Base-by-base conservation (phyloP, 1,284 basidiomycete species). In the Cryptococcus sp. region DNA sequence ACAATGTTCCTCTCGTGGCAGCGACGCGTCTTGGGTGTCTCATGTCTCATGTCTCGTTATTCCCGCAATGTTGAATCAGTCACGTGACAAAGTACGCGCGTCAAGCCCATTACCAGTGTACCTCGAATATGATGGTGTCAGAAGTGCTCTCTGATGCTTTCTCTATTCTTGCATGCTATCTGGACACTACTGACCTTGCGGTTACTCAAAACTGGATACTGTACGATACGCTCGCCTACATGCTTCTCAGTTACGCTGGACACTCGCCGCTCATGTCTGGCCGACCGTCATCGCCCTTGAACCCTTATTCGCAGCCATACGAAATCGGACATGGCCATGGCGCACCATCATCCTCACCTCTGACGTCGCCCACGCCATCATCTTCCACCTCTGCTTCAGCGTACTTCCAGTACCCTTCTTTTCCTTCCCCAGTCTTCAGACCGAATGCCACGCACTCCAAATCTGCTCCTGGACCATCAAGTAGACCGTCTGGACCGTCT, bases 231-330 rank as follows among this genome's bases (percentile, higher is more conserved):
- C 52, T 5, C 40, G n/a, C 19, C n/a, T 38, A 16, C 54, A 45
- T 50, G 30, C n/a, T 41, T 40, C 52, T 47, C 41, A 35, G 30
- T 8, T 35, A 35, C 30, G 47, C 47, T 20, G 25, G 6, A 19
- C 35, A 48, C 20, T 48, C 55, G 23, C 57, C 51, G 11, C 45
- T 48, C 11, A 55, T 57, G 52, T 11, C 58, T 5, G 58, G 51
- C 17, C 52, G 62, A 40, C 53, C 68, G 10, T 76, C 73, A 6
- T 72, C 71, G 11, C 73, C 73, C 17, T 53, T 76, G 20, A 76
- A 76, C 55, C 73, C 73, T 7, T 47, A 65, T 50, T 30, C 55
- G 6, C 58, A 64, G 30, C 30, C 7, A 13, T 35, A 35, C 30
- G 30, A 4, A 13, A 35, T 5, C 30, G 30, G 30, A 35, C 30